A percentile compares a stretch with the other conserved stretches of the same genome.
Conservation (phyloP, 768 basidiomycete species). For the Cystobasidium ongulense region DNA sequence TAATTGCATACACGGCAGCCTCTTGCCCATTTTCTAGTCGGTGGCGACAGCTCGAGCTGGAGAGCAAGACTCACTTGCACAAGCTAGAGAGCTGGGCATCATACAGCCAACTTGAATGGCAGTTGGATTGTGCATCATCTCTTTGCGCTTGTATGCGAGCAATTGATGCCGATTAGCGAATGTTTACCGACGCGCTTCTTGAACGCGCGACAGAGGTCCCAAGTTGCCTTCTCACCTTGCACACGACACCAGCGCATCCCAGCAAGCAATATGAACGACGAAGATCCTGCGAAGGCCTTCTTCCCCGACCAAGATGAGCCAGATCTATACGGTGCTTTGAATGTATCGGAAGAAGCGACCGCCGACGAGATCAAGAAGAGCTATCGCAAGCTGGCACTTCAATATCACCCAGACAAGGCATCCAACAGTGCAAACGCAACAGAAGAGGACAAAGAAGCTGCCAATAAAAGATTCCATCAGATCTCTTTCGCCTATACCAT, state of each 20-base stretch:
- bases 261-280: slow-evolving; percentile 13
- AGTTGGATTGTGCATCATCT: no score
- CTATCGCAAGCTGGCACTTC: slow-evolving; percentile 73
- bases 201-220: not conserved
- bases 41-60: no score
- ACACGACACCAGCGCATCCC: not conserved
- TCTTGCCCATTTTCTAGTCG: no score
- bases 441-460: slow-evolving; percentile 58
- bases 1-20: no score
- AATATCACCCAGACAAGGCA: slow-evolving; percentile 77
- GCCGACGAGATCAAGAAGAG: slow-evolving; percentile 44
- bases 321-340: slow-evolving; percentile 37
- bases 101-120: no score
- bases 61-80: no score
- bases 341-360: slow-evolving; percentile 10
- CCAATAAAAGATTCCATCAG: slow-evolving; percentile 67
- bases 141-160: not conserved
- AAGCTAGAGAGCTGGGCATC: no score
- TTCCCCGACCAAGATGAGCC: slow-evolving; percentile 30
- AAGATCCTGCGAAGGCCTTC: slow-evolving; percentile 22
- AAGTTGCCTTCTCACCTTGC: not conserved
- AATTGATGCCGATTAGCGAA: not conserved
- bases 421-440: slow-evolving; percentile 41
- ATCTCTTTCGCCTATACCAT: slow-evolving; percentile 90
- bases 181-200: not conserved